Base-by-base conservation (phyloP, 352 stramenopile species). In the Salisapilia sapeloensis region DNA sequence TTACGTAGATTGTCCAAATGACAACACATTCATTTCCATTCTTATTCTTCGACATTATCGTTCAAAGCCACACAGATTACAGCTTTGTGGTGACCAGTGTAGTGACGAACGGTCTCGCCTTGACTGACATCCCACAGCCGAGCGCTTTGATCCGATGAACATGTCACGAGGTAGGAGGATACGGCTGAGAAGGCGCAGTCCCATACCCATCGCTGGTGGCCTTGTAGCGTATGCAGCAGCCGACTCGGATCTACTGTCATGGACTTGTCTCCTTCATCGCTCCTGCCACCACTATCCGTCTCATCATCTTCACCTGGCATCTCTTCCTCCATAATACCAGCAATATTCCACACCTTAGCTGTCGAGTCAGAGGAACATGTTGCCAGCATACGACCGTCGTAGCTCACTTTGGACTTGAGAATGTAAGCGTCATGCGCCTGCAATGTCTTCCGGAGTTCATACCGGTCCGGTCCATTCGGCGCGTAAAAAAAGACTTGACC, bases 111-210 rank as follows among this genome's bases (percentile, higher is more conserved):
- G 23, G 77, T 63, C 32, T 92, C 76, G 17, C 80, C 80, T 17
- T 77, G 59, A 45, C 62, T 80, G 18, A 99, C 55, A 59, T 98
- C 96, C 93, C 93, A 99, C 17, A 99, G 64, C n/a, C 92, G 63
- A 15, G 93, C 91, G 20, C 67, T 96, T 27, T 96, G 67, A 56
- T 99, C 95, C 16, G 87, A 97, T 25, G 89, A 97, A 10, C 67
- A 78, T 2, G 93, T 98, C 13, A 98, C 92, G 24, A 99, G 60
- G 53, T 98, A 99, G 28, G 75, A 95, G 13, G 83, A 97, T 40
- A 99, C 95, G 7, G 93, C 94, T 29, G 80, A 97, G 69, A 99
- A 99, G 4, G 84, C 85, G 33, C 86, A 95, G 60, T 99, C 93
- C 92, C 94, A 98, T 8, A 99, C 94, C 94, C 94, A 99, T 38